Evolutionary conservation across 805 yeast species (phyloP).

Genomic region (Myxozyma lipomycoides): DNA sequence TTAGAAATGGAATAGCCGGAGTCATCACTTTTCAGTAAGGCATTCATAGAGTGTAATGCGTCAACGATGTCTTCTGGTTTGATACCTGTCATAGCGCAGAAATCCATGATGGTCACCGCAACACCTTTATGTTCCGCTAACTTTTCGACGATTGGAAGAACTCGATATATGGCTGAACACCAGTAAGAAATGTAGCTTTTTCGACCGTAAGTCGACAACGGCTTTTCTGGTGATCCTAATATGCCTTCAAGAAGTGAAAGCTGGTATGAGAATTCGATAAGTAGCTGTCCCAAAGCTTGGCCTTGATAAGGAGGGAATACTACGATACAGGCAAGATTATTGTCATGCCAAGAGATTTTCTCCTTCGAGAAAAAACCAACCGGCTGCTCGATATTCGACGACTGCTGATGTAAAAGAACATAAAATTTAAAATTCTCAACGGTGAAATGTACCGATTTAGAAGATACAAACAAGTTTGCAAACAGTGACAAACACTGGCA

Average conservation of each 20-base stretch:
- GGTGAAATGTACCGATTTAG: conserved; percentile 79
- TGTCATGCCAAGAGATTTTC: conserved; percentile 64
- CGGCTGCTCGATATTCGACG: conserved; percentile 41
- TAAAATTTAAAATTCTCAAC: conserved; percentile 79
- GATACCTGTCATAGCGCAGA: conserved; percentile 37
- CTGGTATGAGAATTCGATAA: conserved; percentile 80
- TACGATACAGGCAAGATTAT: conserved; percentile 86
- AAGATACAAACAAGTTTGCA: conserved; percentile 83
- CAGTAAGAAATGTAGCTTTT: conserved; percentile 71
- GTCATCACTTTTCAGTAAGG: conserved; percentile 13
- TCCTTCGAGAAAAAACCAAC: conserved; percentile 95
- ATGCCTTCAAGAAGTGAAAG: conserved; percentile 60
- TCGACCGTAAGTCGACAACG: conserved; percentile 78
- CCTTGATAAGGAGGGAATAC: conserved; percentile 91
- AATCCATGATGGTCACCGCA: conserved; percentile 30
- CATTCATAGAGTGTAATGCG: conserved; percentile 35
- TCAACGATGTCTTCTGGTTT: conserved; percentile 36
- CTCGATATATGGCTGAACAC: conserved; percentile 50
- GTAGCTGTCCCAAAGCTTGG: conserved; percentile 66
- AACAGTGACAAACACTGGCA: conserved; percentile 81
- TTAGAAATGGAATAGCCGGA: conserved; percentile 1
- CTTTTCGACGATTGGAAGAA: conserved; percentile 13
- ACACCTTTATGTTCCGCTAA: conserved; percentile 1
- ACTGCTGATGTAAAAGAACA: conserved; percentile 39
- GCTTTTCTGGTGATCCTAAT: conserved; percentile 81